Percentiles rank a stretch among this genome's conserved stretches.
These are phyloP conservation scores for Orobanche coerulescens DNA, from an alignment of 257 asterid species.

Conservation along the genomic window DNA sequence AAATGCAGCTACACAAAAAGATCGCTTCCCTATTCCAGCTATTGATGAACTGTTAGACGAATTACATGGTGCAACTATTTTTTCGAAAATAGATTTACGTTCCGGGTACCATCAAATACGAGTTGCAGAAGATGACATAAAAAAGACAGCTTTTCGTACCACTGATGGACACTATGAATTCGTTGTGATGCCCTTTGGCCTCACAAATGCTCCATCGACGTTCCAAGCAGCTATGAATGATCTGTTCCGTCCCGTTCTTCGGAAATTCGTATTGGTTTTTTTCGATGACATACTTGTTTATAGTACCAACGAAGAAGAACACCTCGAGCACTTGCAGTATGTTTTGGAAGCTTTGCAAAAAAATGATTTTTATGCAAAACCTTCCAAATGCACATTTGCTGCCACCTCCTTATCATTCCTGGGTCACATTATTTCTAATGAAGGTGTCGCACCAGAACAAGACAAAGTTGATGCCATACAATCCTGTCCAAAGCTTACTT, in stretches of 20 bases:
- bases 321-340: not conserved
- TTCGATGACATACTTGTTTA: not conserved
- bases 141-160: not conserved
- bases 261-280: not conserved
- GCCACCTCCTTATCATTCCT: not conserved
- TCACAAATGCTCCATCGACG: not conserved
- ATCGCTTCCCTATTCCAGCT: too few relatives aligned
- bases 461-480: not conserved
- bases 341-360: not conserved
- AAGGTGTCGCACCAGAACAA: not conserved
- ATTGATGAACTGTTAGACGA: not conserved
- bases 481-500: not conserved
- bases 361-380: not conserved
- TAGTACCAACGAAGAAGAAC: not conserved
- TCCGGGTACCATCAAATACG: not conserved
- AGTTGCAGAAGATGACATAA: not conserved
- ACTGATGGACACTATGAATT: not conserved
- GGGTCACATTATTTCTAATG: not conserved
- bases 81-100: too few relatives aligned
- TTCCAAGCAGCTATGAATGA: not conserved
- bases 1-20: not conserved
- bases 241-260: not conserved
- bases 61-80: not conserved
- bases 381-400: not conserved
- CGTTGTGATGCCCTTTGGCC: too few relatives aligned